phyloP scores from a whole-genome alignment of 495 filamentous ascomycete genomes.

The Aspergillus leporis region DNA sequence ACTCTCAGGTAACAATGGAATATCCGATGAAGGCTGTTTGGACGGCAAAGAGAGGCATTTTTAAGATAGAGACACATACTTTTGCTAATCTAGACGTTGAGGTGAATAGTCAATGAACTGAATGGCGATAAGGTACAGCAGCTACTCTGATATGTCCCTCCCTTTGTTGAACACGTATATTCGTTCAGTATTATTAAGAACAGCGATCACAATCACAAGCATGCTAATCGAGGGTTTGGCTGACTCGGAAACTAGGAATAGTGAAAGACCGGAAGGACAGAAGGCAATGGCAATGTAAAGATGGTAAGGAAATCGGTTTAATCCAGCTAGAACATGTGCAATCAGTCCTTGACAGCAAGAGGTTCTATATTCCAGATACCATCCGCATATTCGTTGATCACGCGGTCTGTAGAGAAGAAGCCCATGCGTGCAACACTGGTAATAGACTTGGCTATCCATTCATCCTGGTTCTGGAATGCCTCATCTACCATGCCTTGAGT shows the following conservation, averaged over 20 bases:
- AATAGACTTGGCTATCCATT: constrained; percentile 89
- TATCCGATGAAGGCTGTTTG: too few relatives aligned
- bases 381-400: constrained; percentile 97
- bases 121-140: background rate
- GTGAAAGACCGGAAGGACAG: background rate
- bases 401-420: constrained; percentile 95
- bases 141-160: background rate
- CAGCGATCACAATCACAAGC: background rate
- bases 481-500: constrained; percentile 89
- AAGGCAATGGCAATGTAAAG: background rate
- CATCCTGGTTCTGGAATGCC: constrained; percentile 85
- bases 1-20: too few relatives aligned
- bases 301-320: background rate
- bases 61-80: too few relatives aligned
- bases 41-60: too few relatives aligned
- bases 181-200: background rate
- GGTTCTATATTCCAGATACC: constrained; percentile 96
- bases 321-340: background rate
- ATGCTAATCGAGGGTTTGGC: background rate
- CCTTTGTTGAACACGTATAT: background rate
- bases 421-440: constrained; percentile 89
- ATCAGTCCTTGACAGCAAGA: constrained; percentile 41
- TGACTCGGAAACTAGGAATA: background rate
- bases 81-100: background rate
- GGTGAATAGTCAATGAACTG: background rate